Evolutionary conservation across 2,329 filamentous ascomycete genomes (phyloP), one percentile per base, ranked within the genome.

Genomic region (Cryoendolithus antarcticus): DNA sequence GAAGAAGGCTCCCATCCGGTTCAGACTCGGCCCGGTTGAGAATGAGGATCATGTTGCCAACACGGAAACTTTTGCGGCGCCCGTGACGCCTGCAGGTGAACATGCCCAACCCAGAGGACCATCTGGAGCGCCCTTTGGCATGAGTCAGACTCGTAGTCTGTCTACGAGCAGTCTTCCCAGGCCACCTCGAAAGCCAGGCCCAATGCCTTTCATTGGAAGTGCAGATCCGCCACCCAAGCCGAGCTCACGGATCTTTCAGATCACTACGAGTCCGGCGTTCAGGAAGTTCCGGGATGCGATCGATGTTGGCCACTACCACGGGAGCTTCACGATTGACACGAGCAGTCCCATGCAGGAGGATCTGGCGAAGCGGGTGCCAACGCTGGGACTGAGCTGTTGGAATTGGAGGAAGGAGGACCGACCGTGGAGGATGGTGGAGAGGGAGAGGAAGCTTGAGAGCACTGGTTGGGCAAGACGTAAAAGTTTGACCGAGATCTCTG

Each of bases 1-100:
- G 34, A 52, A 62, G 39, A 62, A 58, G 28, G 65, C 60, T 30
- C 67, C 67, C 6, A 55, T 71, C 36, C 60, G 62, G 27, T 70
- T 71, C 47, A 55, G 62, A 6, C 60, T 71, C 42, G 50, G 57
- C 45, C 35, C 34, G 15, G 41, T 19, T 6, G 35, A 33, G 19
- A 36, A 37, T 9, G 34, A 38, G 24, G 24, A 27, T 27, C 24
- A 27, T 27, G 24, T 27, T 27, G 24, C 24, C 24, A 6, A 27
- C 24, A 27, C 7, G 24, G 24, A 27, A 8, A 27, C 24, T 27
- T 27, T 27, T 8, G 24, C 24, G 24, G 24, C 24, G 24, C 24
- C 24, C 24, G 24, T 27, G 24, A 27, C 34, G 11, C 29, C 24
- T 6, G 24, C 24, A 27, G 7, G 24, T 27, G 24, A 27, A 27